Base-by-base conservation (phyloP, 257 asterid species). In the Parsonsia alboflavescens region DNA sequence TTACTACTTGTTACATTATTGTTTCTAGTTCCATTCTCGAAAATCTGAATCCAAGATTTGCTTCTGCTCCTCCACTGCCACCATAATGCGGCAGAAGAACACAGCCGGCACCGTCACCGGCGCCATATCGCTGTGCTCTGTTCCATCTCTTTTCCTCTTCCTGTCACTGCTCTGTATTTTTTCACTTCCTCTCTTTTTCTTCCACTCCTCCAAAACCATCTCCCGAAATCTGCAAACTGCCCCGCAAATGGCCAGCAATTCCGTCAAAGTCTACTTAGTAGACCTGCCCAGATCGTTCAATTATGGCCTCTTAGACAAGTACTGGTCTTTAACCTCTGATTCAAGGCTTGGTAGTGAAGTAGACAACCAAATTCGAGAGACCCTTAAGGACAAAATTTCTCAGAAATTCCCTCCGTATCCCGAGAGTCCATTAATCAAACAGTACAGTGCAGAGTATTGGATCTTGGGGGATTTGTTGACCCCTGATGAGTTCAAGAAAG, bases 381-480 rank as follows among this genome's bases (percentile, higher is more conserved):
- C 80, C 80, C 84, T 87, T 77, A 73, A 76, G 48, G 78, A 62
- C 71, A 81, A 80, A 74, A 74, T 68, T 46, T 56, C 83, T 41
- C 68, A 53, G 16, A 75, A 81, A 2, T 68, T 73, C 53, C 93
- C 85, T 70, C 96, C 93, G 0, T 93, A 88, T 79, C 97, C 98
- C 13, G 92, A 90, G 80, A 91, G 85, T 68, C 96, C 97, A 74
- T 80, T 94, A 36, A 90, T 92, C 68, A 89, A 91, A 76, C 97
- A 94, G 90, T 94, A 94, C 82, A 94, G 96, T 76, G 97, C 97
- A 1, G 98, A 94, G 84, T 94, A 91, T 74, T 94, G 98, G 98
- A 90, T 94, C 81, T 74, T 88, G 93, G 98, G 97, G 0, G 98
- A 90, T 80, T 71, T 94, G 66, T 48, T 88, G 85, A 76, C 96